Evolutionary conservation across 352 stramenopile genomes (phyloP).

Genomic region (Phytopythium ostracodes): DNA sequence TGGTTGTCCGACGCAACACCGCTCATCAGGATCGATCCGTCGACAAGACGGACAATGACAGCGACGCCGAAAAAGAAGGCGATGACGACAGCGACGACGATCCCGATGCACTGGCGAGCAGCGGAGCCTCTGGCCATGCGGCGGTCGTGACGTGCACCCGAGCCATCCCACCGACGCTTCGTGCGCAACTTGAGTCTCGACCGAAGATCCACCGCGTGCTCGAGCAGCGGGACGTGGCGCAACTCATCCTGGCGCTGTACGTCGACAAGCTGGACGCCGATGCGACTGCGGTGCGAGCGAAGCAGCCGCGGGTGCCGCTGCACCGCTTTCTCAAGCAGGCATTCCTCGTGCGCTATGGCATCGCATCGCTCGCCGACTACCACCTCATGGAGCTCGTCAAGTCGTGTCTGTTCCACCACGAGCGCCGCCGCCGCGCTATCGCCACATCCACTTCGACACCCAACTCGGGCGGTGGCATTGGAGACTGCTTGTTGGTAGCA

Average conservation of each 20-base stretch:
- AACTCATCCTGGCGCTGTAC: conserved; percentile 36
- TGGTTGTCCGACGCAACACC: not conserved
- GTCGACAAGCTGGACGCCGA: conserved; percentile 62
- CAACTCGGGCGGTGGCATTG: not conserved
- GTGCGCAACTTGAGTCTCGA: conserved; percentile 40
- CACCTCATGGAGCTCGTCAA: conserved; percentile 74
- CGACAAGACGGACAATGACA: not conserved
- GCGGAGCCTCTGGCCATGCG: conserved; percentile 22
- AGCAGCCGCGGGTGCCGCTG: conserved; percentile 23
- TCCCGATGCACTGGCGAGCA: not conserved
- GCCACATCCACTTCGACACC: not conserved
- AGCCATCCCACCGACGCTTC: conserved; percentile 42
- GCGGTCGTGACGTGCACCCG: conserved; percentile 15
- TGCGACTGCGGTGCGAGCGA: conserved; percentile 15
- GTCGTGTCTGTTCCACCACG: conserved; percentile 51
- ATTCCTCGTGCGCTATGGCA: conserved; percentile 48
- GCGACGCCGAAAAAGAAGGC: conserved; percentile 12
- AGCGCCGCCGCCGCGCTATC: conserved; percentile 13
- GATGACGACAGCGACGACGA: conserved; percentile 15
- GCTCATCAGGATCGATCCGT: not conserved
- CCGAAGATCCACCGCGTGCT: conserved; percentile 54
- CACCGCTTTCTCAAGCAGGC: conserved; percentile 56
- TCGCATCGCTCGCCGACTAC: conserved; percentile 56
- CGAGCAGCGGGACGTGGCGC: conserved; percentile 37
- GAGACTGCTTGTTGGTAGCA: conserved; percentile 10